Percentiles rank a stretch among this genome's conserved stretches.
phyloP scores from a whole-genome alignment of 2,329 filamentous ascomycete species.

The Sclerotinia nivalis region DNA sequence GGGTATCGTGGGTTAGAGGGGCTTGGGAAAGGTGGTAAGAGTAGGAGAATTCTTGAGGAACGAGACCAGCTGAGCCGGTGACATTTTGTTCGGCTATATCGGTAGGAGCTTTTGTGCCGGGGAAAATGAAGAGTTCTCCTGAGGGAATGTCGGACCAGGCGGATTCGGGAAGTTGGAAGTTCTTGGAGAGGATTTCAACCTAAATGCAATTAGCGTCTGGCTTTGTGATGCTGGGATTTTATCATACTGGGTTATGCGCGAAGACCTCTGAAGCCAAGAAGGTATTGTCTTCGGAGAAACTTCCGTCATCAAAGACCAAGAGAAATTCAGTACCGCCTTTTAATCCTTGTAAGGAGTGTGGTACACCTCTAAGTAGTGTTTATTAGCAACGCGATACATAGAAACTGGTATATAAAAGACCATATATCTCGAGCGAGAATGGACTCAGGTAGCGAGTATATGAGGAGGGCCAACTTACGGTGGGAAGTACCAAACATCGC shows the following conservation, averaged over 20 bases:
- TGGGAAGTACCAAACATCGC: conserved; percentile 81
- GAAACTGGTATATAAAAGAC: neutral
- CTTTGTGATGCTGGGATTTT: too few species aligned
- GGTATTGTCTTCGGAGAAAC: conserved; percentile 69
- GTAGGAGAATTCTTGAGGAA: conserved; percentile 46
- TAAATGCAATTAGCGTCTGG: conserved; percentile 23
- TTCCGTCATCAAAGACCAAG: conserved; percentile 61
- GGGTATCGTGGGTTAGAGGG: conserved; percentile 70
- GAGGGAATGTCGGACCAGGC: conserved; percentile 51
- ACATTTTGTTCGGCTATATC: conserved; percentile 51
- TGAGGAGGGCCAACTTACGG: conserved; percentile 46
- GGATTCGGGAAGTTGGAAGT: conserved; percentile 51
- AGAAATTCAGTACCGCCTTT: conserved; percentile 66
- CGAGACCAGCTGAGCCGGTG: conserved; percentile 48
- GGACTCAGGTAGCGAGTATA: neutral
- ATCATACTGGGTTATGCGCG: conserved; percentile 47
- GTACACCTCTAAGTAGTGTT: conserved; percentile 58
- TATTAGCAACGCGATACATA: neutral
- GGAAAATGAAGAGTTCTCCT: conserved; percentile 55
- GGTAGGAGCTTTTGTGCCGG: conserved; percentile 50
- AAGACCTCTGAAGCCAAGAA: conserved; percentile 71
- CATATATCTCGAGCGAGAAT: neutral
- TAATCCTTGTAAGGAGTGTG: conserved; percentile 74
- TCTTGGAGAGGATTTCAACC: conserved; percentile 55
- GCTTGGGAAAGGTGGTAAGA: conserved; percentile 58